Conservation (phyloP, 2,329 filamentous ascomycete genomes). For the Daldinia sp. region DNA sequence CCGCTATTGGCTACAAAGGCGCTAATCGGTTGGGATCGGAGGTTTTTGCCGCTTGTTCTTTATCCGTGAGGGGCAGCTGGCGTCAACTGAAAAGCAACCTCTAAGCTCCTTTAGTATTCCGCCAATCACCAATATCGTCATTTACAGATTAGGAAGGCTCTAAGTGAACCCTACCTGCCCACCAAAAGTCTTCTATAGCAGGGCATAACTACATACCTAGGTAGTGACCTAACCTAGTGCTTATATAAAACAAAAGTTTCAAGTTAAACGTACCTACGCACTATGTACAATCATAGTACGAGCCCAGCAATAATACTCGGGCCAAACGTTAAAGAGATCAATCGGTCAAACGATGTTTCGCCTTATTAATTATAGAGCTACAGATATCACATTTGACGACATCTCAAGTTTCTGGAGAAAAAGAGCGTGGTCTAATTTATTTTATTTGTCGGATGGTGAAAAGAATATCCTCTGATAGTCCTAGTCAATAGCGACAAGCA, state of each 20-base stretch:
- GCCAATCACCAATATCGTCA: conserved; percentile 22
- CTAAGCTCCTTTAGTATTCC: not conserved
- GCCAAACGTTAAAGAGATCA: too few relatives aligned
- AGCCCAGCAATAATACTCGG: too few relatives aligned
- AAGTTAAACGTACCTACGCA: too few relatives aligned
- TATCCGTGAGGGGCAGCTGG: not conserved
- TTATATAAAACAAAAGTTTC: too few relatives aligned
- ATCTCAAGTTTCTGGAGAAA: not conserved
- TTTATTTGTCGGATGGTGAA: not conserved
- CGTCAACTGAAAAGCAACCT: not conserved
- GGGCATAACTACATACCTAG: too few relatives aligned
- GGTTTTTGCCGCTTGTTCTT: not conserved
- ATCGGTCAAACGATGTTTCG: too few relatives aligned
- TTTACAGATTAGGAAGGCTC: conserved; percentile 17
- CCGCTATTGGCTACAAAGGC: conserved; percentile 30
- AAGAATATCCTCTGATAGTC: too few relatives aligned
- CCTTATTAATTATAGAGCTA: too few relatives aligned
- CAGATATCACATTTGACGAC: not conserved
- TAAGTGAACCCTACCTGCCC: not conserved
- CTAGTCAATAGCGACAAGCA: too few relatives aligned
- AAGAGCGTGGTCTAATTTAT: not conserved
- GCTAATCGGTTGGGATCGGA: conserved; percentile 30
- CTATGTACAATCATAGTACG: too few relatives aligned
- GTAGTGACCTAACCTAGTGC: too few relatives aligned
- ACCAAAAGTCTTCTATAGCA: not conserved